Base-by-base conservation (phyloP, 2,329 filamentous ascomycete species). In the Podosphaera xanthii region DNA sequence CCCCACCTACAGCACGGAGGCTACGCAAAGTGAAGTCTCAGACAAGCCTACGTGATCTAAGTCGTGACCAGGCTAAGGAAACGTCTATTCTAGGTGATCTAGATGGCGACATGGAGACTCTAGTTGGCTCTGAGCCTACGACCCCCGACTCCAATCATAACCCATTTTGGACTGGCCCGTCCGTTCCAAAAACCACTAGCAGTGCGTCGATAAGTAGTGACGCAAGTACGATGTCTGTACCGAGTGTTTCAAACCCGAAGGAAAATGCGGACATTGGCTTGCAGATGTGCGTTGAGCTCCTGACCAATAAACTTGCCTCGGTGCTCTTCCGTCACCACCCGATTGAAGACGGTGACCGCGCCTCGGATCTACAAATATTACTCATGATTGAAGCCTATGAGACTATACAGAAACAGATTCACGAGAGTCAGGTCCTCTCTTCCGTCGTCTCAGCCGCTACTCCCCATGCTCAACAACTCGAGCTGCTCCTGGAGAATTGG, bases 301-400 rank as follows among this genome's bases (percentile, higher is more conserved):
- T 68, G 4, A 67, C 64, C 10, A 64, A 65, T 46, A 64, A 67
- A 56, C 60, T 68, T 0, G 61, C 63, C 3, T 62, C 63, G 1
- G 60, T 62, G 30, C 59, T 68, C 2, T 63, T 63, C 22, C 59
- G 61, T 33, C 61, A 64, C 12, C 58, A 65, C 40, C 58, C 62
- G 6, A 31, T 34, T 3, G 62, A 61, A 40, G 52, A 54, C 2
- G 57, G 40, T 50, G 63, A 64, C 35, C 61, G 62, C 6, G 63
- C 62, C 3, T 67, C 66, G 35, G 65, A 66, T 44, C 57, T 68
- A 6, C 65, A 68, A 50, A 65, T 68, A 36, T 53, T 66, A 6
- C 64, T 68, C 38, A 67, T 68, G 66, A 68, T 68, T 33, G 67
- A 68, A 59, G 62, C 66, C 1, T 68, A 68, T 50, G 67, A 68